Evolutionary conservation across 2,329 filamentous ascomycete species (phyloP), one percentile per base, ranked within the genome.

Genomic region (Ilyonectria mors-panacis): DNA sequence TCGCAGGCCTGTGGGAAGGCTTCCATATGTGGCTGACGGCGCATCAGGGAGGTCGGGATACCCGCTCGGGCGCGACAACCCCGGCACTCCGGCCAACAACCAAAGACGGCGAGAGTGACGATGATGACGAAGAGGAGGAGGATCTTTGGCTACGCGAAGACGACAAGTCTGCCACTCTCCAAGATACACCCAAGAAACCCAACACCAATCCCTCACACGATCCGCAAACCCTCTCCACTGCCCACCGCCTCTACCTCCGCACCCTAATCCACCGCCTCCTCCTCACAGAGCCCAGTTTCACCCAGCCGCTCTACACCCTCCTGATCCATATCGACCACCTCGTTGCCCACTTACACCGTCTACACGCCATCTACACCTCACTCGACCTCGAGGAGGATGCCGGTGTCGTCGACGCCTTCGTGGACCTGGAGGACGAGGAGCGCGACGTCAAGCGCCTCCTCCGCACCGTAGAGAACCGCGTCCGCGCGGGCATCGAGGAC

Each of bases 301-400:
- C 92, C 0, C 84, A 88, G 19, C 82, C 88, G 1, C 83, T 95
- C 0, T 91, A 93, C 76, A 84, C 85, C 7, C 86, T 94, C 6
- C 87, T 94, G 37, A 86, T 89, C 23, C 89, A 93, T 73, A 88
- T 94, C n/a, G 95, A 98, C 79, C 92, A 92, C 72, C 90, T 97
- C 12, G 90, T 94, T 28, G 92, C 93, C 0, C 89, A 94, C 44
- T 88, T 96, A 51, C 87, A 90, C 59, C 92, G 94, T 2, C 86
- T 97, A 0, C 91, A 96, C 70, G 86, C 85, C 2, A 89, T 96
- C 56, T 96, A 95, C 85, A 88, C 89, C 19, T 91, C 92, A 0
- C 85, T 94, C 39, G 94, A 97, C 78, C 87, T 97, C 0, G 93
- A 97, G 79, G 87, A 89, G 4, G 94, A 97, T 74, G 92, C 94